These are phyloP conservation scores for Oropetium thomaeum DNA, from an alignment of 176 grass and related monocot species.

Conservation along the genomic window DNA sequence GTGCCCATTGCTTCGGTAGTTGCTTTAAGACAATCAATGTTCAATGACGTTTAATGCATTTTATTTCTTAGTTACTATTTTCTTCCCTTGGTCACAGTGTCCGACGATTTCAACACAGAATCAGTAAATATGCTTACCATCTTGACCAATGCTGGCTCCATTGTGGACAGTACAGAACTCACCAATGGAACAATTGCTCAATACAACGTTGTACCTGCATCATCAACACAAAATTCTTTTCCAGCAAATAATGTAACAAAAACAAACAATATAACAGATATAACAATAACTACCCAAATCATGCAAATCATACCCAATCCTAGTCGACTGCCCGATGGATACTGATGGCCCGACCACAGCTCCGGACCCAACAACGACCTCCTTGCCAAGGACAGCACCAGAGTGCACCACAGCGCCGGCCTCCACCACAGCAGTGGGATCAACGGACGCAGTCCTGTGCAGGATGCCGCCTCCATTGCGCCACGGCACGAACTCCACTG, in stretches of 20 bases:
- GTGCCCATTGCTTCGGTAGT: not conserved
- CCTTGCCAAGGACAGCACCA: constrained; percentile 47
- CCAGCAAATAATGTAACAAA: not conserved
- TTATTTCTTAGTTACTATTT: not conserved
- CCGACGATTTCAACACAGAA: not conserved
- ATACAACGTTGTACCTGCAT: constrained; percentile 67
- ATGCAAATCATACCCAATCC: constrained; percentile 48
- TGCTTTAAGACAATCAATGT: not conserved
- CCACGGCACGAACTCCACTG: constrained; percentile 41
- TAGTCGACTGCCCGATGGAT: constrained; percentile 65
- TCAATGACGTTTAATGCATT: not conserved
- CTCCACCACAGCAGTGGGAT: constrained; percentile 42
- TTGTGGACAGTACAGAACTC: constrained; percentile 69
- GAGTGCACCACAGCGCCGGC: constrained; percentile 54
- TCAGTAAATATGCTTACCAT: constrained; percentile 45
- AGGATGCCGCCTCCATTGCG: constrained; percentile 56
- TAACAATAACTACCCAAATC: not conserved
- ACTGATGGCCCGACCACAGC: constrained; percentile 63
- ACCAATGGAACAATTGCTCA: constrained; percentile 79
- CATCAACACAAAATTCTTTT: not conserved
- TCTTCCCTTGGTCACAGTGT: not conserved
- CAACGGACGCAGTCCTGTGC: constrained; percentile 36
- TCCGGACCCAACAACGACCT: constrained; percentile 62
- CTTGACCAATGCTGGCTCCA: constrained; percentile 84
- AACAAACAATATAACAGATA: not conserved